Base-by-base conservation (phyloP, 1,284 basidiomycete species). In the Marasmius oreades region DNA sequence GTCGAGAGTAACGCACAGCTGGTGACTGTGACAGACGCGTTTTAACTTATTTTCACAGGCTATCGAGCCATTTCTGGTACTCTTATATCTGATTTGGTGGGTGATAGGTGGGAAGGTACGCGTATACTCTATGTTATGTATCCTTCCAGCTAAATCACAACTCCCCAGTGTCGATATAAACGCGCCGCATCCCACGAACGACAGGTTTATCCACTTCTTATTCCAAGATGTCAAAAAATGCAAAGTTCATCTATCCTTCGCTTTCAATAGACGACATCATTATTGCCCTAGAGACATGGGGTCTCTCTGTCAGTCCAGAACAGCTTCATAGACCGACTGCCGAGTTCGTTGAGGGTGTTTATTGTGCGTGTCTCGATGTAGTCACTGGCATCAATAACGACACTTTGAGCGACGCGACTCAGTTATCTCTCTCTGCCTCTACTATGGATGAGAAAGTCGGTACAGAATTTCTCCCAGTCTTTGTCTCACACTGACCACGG, bases 311-410 rank as follows among this genome's bases (percentile, higher is more conserved):
- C 36, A 81, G 79, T 57, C 77, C 77, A 47, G 86, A 91, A 56
- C 89, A 93, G 62, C 80, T 95, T 43, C 67, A 77, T 24, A 79
- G 80, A 39, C 92, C 92, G 0, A 84, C 82, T 0, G 66, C 85
- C 0, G 85, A 89, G 37, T 88, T 88, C 58, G 87, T 92, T 18
- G 79, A 86, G 46, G 74, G 72, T 51, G 78, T 91, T 23, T 92
- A 87, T 69, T 76, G 75, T 53, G 79, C 82, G 2, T 86, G 91
- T 62, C 77, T 94, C 31, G 79, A 87, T 44, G 82, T 86, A 62
- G 80, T 92, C 53, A 88, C 87, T 37, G 80, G 80, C 37, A 76
- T 92, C 52, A 77, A 77, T 8, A 73, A 79, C 22, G 84, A 88
- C 5, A 67, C 73, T 42, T 73, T 93, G 2, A 81, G 84, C 58